Base-by-base conservation (phyloP, 2,329 filamentous ascomycete genomes). In the Cryoendolithus antarcticus region DNA sequence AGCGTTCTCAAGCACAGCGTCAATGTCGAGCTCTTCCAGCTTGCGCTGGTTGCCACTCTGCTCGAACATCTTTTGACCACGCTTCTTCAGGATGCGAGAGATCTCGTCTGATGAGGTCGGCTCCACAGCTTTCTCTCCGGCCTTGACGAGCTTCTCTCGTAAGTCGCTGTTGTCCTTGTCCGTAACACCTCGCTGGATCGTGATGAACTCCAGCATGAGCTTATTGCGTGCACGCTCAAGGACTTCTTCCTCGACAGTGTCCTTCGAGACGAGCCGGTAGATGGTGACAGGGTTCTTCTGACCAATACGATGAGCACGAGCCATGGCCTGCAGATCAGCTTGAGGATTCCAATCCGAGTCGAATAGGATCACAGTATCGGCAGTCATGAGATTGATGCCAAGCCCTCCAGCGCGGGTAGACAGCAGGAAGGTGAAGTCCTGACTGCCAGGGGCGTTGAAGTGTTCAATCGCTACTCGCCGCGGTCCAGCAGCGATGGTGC, bases 331-430 rank as follows among this genome's bases (percentile, higher is more conserved):
- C 49, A 98, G 67, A 67, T 98, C 93, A 5, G 91, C 91, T 60
- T 98, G 91, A 11, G 91, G 93, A 51, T 98, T 98, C 91, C 93
- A 98, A 55, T 95, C 88, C 0, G 91, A 96, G 60, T 98, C 93
- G 53, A 96, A 98, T 33, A 98, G 81, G 52, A 98, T 80, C 48
- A 98, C 91, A 1, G 91, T 98, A 55, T 98, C 93, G 6, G 91
- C 91, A 15, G 91, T 96, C 86, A 96, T 98, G 39, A 98, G 65
- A 54, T 98, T 98, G 68, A 98, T 98, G 45, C 91, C 91, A n/a
- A 98, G 71, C 60, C 91, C 91, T 68, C 91, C 91, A 39, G 91
- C 91, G 55, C 91, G 78, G 1, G 91, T 98, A 2, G 91, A 98
- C 1, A 98, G 72, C 33, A 98, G 67, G 61, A 98, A 98, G 55